phyloP scores from a whole-genome alignment of 805 yeast species.

The Alloascoidea africana region DNA sequence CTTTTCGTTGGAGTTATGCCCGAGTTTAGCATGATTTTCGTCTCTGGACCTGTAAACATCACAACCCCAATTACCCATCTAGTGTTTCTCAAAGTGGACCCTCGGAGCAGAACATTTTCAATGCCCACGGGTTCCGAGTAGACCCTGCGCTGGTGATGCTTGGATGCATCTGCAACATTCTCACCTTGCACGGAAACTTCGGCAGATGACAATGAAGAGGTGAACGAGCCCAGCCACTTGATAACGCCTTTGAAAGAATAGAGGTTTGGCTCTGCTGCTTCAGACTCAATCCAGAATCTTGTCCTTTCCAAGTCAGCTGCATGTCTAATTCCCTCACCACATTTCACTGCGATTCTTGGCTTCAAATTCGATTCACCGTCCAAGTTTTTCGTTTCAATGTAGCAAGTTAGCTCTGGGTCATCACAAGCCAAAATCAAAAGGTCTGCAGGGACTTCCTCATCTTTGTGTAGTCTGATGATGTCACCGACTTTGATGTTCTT shows the following conservation, averaged over 20 bases:
- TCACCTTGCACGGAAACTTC: slow-evolving; percentile 16
- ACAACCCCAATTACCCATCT: slow-evolving; percentile 65
- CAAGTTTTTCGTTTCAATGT: slow-evolving; percentile 53
- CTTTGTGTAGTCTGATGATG: slow-evolving; percentile 45
- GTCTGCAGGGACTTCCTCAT: slow-evolving; percentile 73
- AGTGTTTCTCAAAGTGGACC: slow-evolving; percentile 59
- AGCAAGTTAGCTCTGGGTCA: slow-evolving; percentile 54
- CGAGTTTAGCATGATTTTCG: slow-evolving; percentile 65
- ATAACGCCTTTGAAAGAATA: slow-evolving; percentile 55
- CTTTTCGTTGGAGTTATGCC: slow-evolving; percentile 68
- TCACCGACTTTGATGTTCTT: slow-evolving; percentile 68
- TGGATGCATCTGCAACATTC: slow-evolving; percentile 17
- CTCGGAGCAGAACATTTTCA: slow-evolving; percentile 55
- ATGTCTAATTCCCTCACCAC: slow-evolving; percentile 37
- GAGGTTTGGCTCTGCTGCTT: slow-evolving; percentile 52
- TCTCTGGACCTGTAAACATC: slow-evolving; percentile 61
- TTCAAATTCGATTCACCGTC: slow-evolving; percentile 73
- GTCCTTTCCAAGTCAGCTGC: slow-evolving; percentile 44
- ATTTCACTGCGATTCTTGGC: slow-evolving; percentile 31
- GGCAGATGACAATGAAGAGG: slow-evolving; percentile 15
- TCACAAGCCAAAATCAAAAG: slow-evolving; percentile 51
- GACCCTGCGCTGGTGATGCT: slow-evolving; percentile 11
- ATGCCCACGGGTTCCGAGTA: slow-evolving; percentile 40
- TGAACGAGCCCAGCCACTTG: slow-evolving; percentile 25
- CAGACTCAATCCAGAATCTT: slow-evolving; percentile 50